Evolutionary conservation across 2,329 filamentous ascomycete genomes (phyloP), one percentile per base, ranked within the genome.

Genomic region (Teratosphaeriaceae sp.): DNA sequence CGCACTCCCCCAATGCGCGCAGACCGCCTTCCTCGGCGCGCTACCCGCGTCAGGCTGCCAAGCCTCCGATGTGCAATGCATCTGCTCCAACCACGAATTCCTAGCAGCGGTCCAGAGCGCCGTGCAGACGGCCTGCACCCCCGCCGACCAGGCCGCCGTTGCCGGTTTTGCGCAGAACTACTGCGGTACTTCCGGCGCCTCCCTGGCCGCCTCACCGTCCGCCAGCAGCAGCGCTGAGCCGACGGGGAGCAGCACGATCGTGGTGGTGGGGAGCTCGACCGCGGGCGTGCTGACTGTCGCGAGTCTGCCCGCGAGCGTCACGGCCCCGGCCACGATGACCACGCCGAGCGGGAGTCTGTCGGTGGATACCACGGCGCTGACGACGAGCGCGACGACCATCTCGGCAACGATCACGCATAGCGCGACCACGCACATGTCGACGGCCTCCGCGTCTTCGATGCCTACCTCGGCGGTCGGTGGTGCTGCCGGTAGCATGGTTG

Each of bases 41-140:
- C 40, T 53, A 30, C 30, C 34, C 34, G 38, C 31, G 16, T 53
- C 50, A 15, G 47, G 50, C 30, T 53, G 50, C 46, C 18, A 35
- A 20, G 13, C 37, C 16, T 42, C 30, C 37, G 45, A 53, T 38
- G 37, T 30, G 6, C 23, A 38, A 8, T 53, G 50, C 48, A 42
- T 53, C 18, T 53, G 50, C 46, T 40, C 38, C 35, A 49, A 41
- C 38, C 41, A 43, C 12, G 22, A 31, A 11, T 30, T 53, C 16
- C 27, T 46, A 21, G 34, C 36, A 2, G 38, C 42, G 21, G n/a
- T 53, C 9, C 23, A 36, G 8, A 30, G 34, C 19, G 46, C 50
- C 26, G 24, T 45, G 18, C 20, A 46, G 13, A 36, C 24, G 16
- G 38, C 38, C 3, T 53, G 50, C 43, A 15, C 30, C 12, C 39